Percentiles rank a stretch among this genome's conserved stretches.
Evolutionary conservation across 164 flowering plant species (phyloP).

Genomic region (Dillenia suffruticosa): DNA sequence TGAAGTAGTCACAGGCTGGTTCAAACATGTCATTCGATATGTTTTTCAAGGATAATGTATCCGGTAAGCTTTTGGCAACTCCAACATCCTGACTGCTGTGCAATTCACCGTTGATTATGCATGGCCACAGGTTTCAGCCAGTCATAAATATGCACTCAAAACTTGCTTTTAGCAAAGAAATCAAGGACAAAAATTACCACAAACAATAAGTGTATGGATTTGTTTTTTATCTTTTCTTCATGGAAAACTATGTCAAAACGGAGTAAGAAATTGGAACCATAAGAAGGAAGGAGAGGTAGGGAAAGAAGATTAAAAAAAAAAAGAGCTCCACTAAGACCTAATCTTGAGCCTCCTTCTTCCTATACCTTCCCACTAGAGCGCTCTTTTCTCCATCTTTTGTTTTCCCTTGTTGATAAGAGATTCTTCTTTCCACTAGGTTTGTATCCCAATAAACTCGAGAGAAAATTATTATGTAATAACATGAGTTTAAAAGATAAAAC

Average conservation of each 20-base stretch:
- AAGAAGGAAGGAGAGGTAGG: background rate
- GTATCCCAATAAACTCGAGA: background rate
- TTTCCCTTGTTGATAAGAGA: background rate
- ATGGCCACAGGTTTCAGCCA: background rate
- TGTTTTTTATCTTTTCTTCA: background rate
- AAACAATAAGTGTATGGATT: background rate
- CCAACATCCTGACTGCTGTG: slow-evolving; percentile 31
- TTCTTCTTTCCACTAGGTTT: slow-evolving; percentile 12
- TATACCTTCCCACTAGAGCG: slow-evolving; percentile 3
- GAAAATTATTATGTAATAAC: too few species aligned
- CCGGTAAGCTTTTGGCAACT: slow-evolving; percentile 30
- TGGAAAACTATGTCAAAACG: background rate
- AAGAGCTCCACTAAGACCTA: too few species aligned
- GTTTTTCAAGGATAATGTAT: slow-evolving; percentile 36
- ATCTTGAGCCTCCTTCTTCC: slow-evolving; percentile 3
- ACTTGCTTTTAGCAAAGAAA: too few species aligned
- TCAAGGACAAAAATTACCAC: too few species aligned
- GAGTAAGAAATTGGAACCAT: background rate
- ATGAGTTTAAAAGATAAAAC: background rate
- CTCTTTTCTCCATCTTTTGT: background rate
- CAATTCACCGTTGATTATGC: slow-evolving; percentile 40
- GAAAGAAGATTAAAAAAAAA: too few species aligned
- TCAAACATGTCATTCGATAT: slow-evolving; percentile 35
- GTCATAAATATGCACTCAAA: too few species aligned
- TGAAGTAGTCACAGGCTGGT: slow-evolving; percentile 48